These are phyloP conservation scores for Candida golubevii DNA, from an alignment of 805 yeast species.

Conservation along the genomic window DNA sequence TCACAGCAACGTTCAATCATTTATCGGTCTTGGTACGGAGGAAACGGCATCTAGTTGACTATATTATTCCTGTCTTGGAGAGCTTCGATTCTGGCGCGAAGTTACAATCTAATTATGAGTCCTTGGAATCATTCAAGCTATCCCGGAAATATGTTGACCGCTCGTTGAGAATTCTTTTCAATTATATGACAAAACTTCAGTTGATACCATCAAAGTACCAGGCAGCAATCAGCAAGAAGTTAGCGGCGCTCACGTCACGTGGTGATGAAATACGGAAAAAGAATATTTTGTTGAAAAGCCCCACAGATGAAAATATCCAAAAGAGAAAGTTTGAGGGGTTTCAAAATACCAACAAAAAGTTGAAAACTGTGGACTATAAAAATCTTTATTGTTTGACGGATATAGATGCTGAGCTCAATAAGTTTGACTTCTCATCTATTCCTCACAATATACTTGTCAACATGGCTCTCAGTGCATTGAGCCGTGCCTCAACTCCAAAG, in stretches of 20 bases:
- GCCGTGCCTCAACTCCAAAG: conserved; percentile 46
- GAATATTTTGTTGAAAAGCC: conserved; percentile 27
- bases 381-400: conserved; percentile 65
- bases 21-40: conserved; percentile 58
- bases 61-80: conserved; percentile 56
- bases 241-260: conserved; percentile 27
- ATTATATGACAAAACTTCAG: conserved; percentile 34
- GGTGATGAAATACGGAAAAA: conserved; percentile 41
- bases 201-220: conserved; percentile 34
- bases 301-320: conserved; percentile 28
- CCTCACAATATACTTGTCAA: conserved; percentile 60
- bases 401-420: conserved; percentile 53
- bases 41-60: conserved; percentile 57
- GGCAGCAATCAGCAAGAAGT: conserved; percentile 24
- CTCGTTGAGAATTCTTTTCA: conserved; percentile 42
- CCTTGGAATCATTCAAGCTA: conserved; percentile 46
- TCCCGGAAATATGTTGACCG: conserved; percentile 63
- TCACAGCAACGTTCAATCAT: conserved; percentile 66
- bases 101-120: conserved; percentile 46
- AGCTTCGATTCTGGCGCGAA: conserved; percentile 57
- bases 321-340: conserved; percentile 43
- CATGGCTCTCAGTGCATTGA: conserved; percentile 65
- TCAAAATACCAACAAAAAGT: conserved; percentile 26
- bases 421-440: conserved; percentile 66
- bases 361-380: conserved; percentile 44